Percentiles rank a stretch among this genome's conserved stretches.
phyloP scores from a whole-genome alignment of 371 early-diverging fungal genomes.

The Dinochytrium kinnereticum region DNA sequence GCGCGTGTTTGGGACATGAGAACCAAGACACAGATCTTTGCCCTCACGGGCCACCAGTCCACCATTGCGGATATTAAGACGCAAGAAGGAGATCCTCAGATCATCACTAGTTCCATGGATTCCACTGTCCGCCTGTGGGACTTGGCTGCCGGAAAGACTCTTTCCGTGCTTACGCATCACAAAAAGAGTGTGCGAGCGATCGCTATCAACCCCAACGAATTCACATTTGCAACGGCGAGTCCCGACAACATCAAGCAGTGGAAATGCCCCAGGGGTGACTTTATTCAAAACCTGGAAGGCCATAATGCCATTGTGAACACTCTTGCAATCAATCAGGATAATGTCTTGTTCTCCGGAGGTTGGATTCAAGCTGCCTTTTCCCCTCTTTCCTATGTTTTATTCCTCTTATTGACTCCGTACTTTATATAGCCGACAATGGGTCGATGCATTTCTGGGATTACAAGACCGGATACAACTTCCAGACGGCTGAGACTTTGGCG shows the following conservation, averaged over 20 bases:
- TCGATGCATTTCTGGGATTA: slow-evolving; percentile 96
- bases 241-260: slow-evolving; percentile 95
- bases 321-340: slow-evolving; percentile 84
- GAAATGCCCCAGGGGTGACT: slow-evolving; percentile 93
- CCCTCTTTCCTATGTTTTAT: slow-evolving; percentile 1
- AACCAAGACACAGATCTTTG: slow-evolving; percentile 91
- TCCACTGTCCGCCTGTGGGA: slow-evolving; percentile 94
- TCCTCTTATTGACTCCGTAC: too few species aligned
- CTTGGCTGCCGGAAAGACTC: slow-evolving; percentile 93
- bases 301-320: slow-evolving; percentile 91
- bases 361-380: slow-evolving; percentile 16
- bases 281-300: slow-evolving; percentile 91
- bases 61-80: slow-evolving; percentile 87
- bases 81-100: slow-evolving; percentile 95
- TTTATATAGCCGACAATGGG: slow-evolving; percentile 80
- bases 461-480: slow-evolving; percentile 94
- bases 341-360: slow-evolving; percentile 93
- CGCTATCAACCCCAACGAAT: slow-evolving; percentile 89
- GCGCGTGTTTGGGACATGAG: slow-evolving; percentile 98
- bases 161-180: slow-evolving; percentile 95
- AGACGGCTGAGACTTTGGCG: slow-evolving; percentile 78
- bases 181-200: slow-evolving; percentile 95
- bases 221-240: slow-evolving; percentile 91
- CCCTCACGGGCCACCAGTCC: slow-evolving; percentile 84
- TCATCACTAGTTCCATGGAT: slow-evolving; percentile 93